Evolutionary conservation across 202 grass and related monocot species (phyloP), one percentile per base, ranked within the genome.

Genomic region (Carex arenaria): DNA sequence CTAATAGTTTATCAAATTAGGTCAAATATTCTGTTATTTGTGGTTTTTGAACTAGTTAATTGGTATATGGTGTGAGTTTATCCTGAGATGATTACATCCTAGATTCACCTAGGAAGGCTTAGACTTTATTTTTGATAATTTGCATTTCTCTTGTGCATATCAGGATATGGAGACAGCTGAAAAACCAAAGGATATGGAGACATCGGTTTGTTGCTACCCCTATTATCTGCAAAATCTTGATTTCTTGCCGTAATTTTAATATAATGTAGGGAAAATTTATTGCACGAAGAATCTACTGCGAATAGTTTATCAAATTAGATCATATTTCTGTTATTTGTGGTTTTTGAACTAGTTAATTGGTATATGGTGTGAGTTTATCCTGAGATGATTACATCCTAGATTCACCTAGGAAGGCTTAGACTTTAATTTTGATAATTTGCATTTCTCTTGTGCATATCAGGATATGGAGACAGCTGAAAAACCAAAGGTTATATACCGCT

Each of bases 401-500:
- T 69, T 70, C 36, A 22, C 34, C 3, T 42, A 7, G 6, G 38
- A 70, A 31, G 26, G 1, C 1, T 22, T 17, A 0, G 49, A 51
- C 7, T 31, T 26, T 59, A 12, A 19, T 34, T 36, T 60, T 5
- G 18, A 80, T 64, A 22, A 20, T 80, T 80, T 80, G 11, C 15
- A 64, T 72, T 72, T 47, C 36, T 51, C 15, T 34, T 68, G 43
- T 18, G 22, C 26, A 53, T 36, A 85, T 30, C 30, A 71, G 43
- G 61, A 61, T 52, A 65, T 78, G 80, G 84, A 89, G 89, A 53
- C 78, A 78, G 84, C 74, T 67, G 85, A 59, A 65, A 85, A 90
- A 80, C 90, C 87, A 71, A 86, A 87, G 18, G 59, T 76, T 65
- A 83, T 94, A 56, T 98, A 93, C 82, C 82, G 89, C 65, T 98